These are phyloP conservation scores for Metschnikowia lunata DNA, from an alignment of 805 yeast genomes.

Conservation along the genomic window DNA sequence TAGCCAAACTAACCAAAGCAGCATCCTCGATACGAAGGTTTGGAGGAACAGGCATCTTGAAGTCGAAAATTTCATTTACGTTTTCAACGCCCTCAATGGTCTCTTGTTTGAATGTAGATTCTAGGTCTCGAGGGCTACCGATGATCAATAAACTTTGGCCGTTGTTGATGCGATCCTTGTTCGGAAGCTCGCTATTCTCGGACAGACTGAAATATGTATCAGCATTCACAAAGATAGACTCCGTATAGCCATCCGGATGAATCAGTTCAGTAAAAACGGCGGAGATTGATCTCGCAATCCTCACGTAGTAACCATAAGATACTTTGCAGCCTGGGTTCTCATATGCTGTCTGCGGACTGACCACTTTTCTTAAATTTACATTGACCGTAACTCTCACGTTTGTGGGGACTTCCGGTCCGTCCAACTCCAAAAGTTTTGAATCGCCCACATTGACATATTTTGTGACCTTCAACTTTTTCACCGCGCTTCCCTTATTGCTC, in stretches of 20 bases:
- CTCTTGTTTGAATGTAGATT: conserved; percentile 50
- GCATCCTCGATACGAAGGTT: conserved; percentile 71
- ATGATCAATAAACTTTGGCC: conserved; percentile 50
- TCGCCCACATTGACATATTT: conserved; percentile 76
- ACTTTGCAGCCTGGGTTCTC: conserved; percentile 56
- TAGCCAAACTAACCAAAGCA: conserved; percentile 52
- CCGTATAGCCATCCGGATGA: conserved; percentile 61
- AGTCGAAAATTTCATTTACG: conserved; percentile 68
- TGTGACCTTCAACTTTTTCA: conserved; percentile 49
- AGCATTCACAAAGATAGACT: conserved; percentile 59
- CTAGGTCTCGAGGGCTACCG: conserved; percentile 59
- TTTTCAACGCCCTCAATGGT: conserved; percentile 49
- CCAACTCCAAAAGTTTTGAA: conserved; percentile 52
- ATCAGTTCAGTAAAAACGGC: conserved; percentile 68
- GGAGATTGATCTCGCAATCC: conserved; percentile 59
- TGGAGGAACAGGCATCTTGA: conserved; percentile 47
- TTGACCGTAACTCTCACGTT: conserved; percentile 83
- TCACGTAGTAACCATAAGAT: conserved; percentile 69
- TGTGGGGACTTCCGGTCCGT: conserved; percentile 56
- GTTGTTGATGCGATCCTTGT: conserved; percentile 8
- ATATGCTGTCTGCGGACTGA: conserved; percentile 68
- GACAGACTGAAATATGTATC: conserved; percentile 54
- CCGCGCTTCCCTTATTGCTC: conserved; percentile 40
- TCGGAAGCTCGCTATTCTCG: conserved; percentile 21
- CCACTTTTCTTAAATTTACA: conserved; percentile 53